Base-by-base conservation (phyloP, 2,329 filamentous ascomycete genomes). In the Cadophora malorum region DNA sequence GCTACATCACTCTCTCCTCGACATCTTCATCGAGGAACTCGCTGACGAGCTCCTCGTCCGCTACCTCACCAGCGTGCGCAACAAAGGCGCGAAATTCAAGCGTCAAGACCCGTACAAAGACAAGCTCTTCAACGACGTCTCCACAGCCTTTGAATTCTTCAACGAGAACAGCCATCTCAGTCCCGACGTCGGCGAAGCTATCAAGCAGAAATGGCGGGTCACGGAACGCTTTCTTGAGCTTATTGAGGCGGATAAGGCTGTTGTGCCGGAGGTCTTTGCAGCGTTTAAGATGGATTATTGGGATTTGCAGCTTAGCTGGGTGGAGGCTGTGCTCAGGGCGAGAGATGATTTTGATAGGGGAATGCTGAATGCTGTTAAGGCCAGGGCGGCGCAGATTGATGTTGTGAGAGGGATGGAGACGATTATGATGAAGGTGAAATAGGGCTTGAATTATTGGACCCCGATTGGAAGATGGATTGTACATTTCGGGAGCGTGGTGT, bases 221-320 rank as follows among this genome's bases (percentile, higher is more conserved):
- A 93, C 96, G 8, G 92, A 97, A 79, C 87, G 87, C 75, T 94
- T 99, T 76, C 84, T 96, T 23, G 85, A 88, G 58, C 81, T 99
- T 68, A 83, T 99, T n/a, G 88, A 89, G 3, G 88, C 90, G 35
- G 93, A 96, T 77, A 90, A 90, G 62, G 86, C 89, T 35, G 84
- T 83, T 28, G 84, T 97, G 0, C 88, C 93, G 19, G 88, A 91
- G 63, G 89, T 92, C 1, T 98, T 97, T 76, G 91, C 91, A 74
- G 82, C 83, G 5, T 95, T 99, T 82, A 98, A 97, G 84, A 83
- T 81, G 49, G 85, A 88, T 56, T 97, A 97, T 79, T 97, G 95
- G 92, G 96, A 99, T 80, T 83, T 98, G 78, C 93, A 96, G 79
- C 90, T 98, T 68, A 91, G 90, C 56, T 99, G 96, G 96, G 94